Evolutionary conservation across 1,139 yeast species (phyloP).

Genomic region (Debaryomycetaceae sp.): DNA sequence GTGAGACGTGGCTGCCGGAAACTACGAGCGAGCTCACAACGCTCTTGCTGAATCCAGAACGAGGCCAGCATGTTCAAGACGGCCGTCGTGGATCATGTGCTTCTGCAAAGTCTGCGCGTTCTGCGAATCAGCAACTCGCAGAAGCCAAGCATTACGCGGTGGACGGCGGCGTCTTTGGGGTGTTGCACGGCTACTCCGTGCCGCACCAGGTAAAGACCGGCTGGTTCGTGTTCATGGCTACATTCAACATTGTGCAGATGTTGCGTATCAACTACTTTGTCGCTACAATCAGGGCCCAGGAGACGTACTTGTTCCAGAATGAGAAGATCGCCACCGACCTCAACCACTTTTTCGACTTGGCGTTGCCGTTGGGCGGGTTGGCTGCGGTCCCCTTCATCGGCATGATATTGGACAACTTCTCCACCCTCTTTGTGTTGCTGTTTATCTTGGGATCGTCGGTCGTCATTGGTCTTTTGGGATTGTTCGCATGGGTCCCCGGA

Average conservation of each 20-base stretch:
- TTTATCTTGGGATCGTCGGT: slow-evolving; percentile 46
- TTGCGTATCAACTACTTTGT: slow-evolving; percentile 83
- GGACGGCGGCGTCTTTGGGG: slow-evolving; percentile 77
- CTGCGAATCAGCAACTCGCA: slow-evolving; percentile 55
- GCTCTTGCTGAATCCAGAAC: slow-evolving; percentile 9
- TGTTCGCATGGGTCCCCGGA: slow-evolving; percentile 40
- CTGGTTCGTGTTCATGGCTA: slow-evolving; percentile 71
- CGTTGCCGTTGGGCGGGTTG: slow-evolving; percentile 81
- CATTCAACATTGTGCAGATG: slow-evolving; percentile 80
- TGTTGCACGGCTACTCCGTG: slow-evolving; percentile 59
- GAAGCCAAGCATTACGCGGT: slow-evolving; percentile 44
- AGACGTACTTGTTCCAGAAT: slow-evolving; percentile 48
- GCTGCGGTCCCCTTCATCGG: slow-evolving; percentile 83
- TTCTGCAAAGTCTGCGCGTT: slow-evolving; percentile 31
- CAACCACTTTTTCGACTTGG: slow-evolving; percentile 71
- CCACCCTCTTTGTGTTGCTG: slow-evolving; percentile 47
- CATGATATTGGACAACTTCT: slow-evolving; percentile 60
- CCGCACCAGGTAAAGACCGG: slow-evolving; percentile 55
- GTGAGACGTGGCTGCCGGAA: slow-evolving; percentile 29
- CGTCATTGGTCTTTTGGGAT: slow-evolving; percentile 56
- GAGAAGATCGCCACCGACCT: slow-evolving; percentile 44
- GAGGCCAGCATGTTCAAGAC: slow-evolving; percentile 29
- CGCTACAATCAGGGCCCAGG: slow-evolving; percentile 77
- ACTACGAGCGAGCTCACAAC: slow-evolving; percentile 30
- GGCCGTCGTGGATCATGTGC: slow-evolving; percentile 22